These are phyloP conservation scores for Podila epicladia DNA, from an alignment of 192 early-diverging fungal genomes.

Conservation along the genomic window DNA sequence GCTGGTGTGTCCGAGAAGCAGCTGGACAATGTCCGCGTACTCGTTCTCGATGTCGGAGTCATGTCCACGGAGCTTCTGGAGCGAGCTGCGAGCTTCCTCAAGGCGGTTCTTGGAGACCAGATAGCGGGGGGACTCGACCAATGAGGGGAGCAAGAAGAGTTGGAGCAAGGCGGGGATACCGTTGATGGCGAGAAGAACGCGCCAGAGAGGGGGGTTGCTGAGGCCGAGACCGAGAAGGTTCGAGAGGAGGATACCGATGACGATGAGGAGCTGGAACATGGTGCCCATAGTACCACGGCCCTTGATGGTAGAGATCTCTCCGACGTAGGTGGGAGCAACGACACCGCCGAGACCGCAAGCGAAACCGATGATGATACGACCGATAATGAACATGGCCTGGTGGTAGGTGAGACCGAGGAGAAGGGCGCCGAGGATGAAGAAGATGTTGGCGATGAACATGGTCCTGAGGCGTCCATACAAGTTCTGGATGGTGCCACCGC, in stretches of 20 bases:
- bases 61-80: conserved; percentile 64
- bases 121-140: conserved; percentile 82
- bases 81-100: conserved; percentile 63
- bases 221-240: conserved; percentile 72
- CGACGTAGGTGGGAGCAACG: conserved; percentile 73
- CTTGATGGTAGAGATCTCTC: conserved; percentile 79
- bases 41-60: conserved; percentile 65
- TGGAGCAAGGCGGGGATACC: conserved; percentile 70
- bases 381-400: conserved; percentile 72
- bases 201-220: conserved; percentile 72
- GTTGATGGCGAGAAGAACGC: conserved; percentile 72
- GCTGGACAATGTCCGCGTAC: conserved; percentile 68
- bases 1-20: conserved; percentile 53
- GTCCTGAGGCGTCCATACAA: conserved; percentile 63
- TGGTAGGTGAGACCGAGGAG: conserved; percentile 70
- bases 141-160: conserved; percentile 65
- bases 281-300: conserved; percentile 77
- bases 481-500: conserved; percentile 61
- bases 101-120: conserved; percentile 70
- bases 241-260: conserved; percentile 80
- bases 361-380: conserved; percentile 78
- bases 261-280: conserved; percentile 80
- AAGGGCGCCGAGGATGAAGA: conserved; percentile 72
- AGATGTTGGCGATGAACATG: conserved; percentile 74
- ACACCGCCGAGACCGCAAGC: conserved; percentile 74